Conservation (phyloP, 805 yeast genomes). For the Saccharomycopsis fermentans region DNA sequence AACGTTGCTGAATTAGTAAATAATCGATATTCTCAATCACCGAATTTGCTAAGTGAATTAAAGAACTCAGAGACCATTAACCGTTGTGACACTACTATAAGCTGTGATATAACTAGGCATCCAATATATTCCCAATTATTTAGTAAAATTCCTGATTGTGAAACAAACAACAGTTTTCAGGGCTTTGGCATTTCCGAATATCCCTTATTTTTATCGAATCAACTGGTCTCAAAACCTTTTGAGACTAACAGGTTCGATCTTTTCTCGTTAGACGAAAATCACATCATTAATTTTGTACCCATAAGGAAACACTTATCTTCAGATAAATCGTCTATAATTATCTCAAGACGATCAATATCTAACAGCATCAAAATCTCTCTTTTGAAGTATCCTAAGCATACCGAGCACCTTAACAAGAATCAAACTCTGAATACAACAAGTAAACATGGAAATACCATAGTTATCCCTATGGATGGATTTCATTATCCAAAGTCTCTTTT, state of each 20-base stretch:
- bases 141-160: too few relatives aligned
- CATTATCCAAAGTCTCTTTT: conserved; percentile 47
- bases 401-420: conserved; percentile 4
- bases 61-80: not conserved
- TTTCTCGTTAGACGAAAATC: not conserved
- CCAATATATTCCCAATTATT: too few relatives aligned
- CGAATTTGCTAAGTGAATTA: not conserved
- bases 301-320: not conserved
- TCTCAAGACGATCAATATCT: not conserved
- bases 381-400: not conserved
- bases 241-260: not conserved
- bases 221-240: not conserved
- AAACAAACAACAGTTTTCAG: not conserved
- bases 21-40: conserved; percentile 18
- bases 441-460: conserved; percentile 29
- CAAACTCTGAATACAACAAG: not conserved
- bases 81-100: too few relatives aligned
- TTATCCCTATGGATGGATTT: conserved; percentile 69
- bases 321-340: not conserved
- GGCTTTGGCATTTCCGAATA: not conserved
- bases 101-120: too few relatives aligned
- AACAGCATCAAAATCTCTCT: conserved; percentile 8
- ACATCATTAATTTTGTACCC: not conserved
- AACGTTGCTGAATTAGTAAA: conserved; percentile 35
- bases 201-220: not conserved